Percentiles rank a stretch among this genome's conserved stretches.
Conservation (phyloP, 306 rosid species). For the Amphicarpaea edgeworthii region DNA sequence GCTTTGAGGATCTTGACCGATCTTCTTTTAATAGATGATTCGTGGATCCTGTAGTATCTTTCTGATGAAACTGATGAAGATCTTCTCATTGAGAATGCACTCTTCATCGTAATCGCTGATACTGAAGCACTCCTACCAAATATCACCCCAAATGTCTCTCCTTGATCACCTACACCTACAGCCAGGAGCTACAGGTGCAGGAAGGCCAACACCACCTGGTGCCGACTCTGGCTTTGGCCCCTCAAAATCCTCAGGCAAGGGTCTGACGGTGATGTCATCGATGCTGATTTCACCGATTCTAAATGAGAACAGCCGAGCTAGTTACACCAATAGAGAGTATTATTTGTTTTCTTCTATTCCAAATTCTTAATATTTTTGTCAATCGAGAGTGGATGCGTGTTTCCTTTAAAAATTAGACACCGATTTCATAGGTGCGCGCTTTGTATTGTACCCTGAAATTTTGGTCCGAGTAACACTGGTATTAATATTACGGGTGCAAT, state of each 20-base stretch:
- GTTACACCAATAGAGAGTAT: slow-evolving; percentile 9
- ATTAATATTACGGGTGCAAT: slow-evolving; percentile 32
- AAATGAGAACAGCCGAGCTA: slow-evolving; percentile 50
- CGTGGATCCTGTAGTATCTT: slow-evolving; percentile 81
- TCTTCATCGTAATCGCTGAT: slow-evolving; percentile 59
- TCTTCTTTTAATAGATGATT: no score
- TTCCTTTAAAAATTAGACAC: slow-evolving; percentile 38
- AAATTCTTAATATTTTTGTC: slow-evolving; percentile 49
- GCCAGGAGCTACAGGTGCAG: slow-evolving; percentile 71
- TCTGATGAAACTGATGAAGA: slow-evolving; percentile 82
- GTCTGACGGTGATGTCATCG: slow-evolving; percentile 85
- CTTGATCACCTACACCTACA: slow-evolving; percentile 54
- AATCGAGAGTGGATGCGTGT: slow-evolving; percentile 44
- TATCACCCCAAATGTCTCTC: slow-evolving; percentile 48
- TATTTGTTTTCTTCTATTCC: not conserved
- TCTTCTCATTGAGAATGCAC: slow-evolving; percentile 73
- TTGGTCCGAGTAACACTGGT: slow-evolving; percentile 37
- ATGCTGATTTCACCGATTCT: slow-evolving; percentile 87
- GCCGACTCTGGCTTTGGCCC: slow-evolving; percentile 76
- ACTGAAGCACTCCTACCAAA: slow-evolving; percentile 56
- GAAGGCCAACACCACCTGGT: slow-evolving; percentile 66
- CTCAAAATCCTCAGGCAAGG: slow-evolving; percentile 68
- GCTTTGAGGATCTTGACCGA: slow-evolving; percentile 76
- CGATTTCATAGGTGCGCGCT: slow-evolving; percentile 45
- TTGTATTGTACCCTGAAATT: slow-evolving; percentile 47